Conservation (phyloP, 176 grass and related monocot genomes). For the Avena atlantica region DNA sequence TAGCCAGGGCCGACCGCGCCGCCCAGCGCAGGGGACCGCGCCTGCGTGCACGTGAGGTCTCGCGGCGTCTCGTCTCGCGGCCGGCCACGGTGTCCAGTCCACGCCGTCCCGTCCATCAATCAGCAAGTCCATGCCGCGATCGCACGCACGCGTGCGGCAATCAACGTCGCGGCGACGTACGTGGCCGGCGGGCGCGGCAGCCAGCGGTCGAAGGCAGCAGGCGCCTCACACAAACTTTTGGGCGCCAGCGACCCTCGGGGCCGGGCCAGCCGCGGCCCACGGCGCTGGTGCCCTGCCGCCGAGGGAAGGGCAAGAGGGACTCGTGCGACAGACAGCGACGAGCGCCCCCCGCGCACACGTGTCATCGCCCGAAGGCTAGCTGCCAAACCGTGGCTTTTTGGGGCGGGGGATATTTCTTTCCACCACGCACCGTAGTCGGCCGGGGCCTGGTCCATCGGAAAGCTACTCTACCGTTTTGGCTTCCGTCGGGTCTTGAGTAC, state of each 20-base stretch:
- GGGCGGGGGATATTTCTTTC: conserved; percentile 24
- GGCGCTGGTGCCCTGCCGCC: conserved; percentile 52
- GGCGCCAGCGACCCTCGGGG: conserved; percentile 41
- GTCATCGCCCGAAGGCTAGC: conserved; percentile 6
- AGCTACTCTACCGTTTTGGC: background rate
- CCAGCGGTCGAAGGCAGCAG: background rate
- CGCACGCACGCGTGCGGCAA: background rate
- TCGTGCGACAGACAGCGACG: conserved; percentile 16
- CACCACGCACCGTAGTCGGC: background rate
- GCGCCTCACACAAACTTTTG: conserved; percentile 12
- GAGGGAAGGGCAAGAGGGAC: conserved; percentile 45
- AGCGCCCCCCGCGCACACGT: conserved; percentile 24
- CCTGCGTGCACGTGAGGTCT: background rate
- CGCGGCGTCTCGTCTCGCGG: background rate
- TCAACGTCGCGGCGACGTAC: background rate
- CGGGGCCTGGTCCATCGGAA: conserved; percentile 22
- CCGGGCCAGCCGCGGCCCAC: conserved; percentile 32
- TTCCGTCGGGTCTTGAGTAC: conserved; percentile 19
- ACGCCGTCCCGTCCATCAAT: background rate
- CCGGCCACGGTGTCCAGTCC: conserved; percentile 10
- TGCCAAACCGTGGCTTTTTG: conserved; percentile 35
- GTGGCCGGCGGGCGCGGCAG: conserved; percentile 22
- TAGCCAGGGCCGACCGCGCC: too few species aligned
- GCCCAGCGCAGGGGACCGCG: too few species aligned
- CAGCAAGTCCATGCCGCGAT: background rate